phyloP scores from a whole-genome alignment of 2,329 filamentous ascomycete genomes.

The Coniochaeta sp. region DNA sequence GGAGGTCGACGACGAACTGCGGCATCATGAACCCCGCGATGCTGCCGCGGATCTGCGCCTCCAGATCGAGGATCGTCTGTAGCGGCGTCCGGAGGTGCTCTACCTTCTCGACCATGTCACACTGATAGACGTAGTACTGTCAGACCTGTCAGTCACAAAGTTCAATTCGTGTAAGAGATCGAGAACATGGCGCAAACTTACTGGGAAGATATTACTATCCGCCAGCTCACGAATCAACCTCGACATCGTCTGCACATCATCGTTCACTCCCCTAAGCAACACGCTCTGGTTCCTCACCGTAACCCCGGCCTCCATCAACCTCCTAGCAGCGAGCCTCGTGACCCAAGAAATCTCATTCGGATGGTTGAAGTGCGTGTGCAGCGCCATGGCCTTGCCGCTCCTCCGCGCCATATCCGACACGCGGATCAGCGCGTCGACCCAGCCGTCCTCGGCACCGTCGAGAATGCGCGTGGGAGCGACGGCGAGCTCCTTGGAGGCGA shows the following conservation, averaged over 20 bases:
- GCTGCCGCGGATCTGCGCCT: conserved; percentile 49
- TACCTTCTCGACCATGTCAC: conserved; percentile 53
- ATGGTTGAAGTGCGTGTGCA: conserved; percentile 62
- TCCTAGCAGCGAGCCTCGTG: conserved; percentile 41
- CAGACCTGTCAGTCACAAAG: conserved; percentile 5
- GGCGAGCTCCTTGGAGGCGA: conserved; percentile 56
- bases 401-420: conserved; percentile 42
- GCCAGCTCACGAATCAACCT: conserved; percentile 45
- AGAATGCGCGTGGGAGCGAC: conserved; percentile 50
- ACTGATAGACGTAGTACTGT: conserved; percentile 61
- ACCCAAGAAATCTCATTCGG: conserved; percentile 56
- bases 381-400: conserved; percentile 51
- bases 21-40: conserved; percentile 59
- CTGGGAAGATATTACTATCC: conserved; percentile 50
- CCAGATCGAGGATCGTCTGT: conserved; percentile 49
- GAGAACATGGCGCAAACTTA: conserved; percentile 21
- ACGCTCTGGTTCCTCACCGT: conserved; percentile 56
- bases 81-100: conserved; percentile 59
- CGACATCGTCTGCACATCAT: conserved; percentile 44
- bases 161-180: background rate
- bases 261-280: conserved; percentile 52
- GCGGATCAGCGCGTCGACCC: conserved; percentile 44
- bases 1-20: conserved; percentile 56
- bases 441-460: conserved; percentile 38
- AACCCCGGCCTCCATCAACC: conserved; percentile 42